Conservation (phyloP, 805 yeast genomes). For the Metschnikowia peoriensis region DNA sequence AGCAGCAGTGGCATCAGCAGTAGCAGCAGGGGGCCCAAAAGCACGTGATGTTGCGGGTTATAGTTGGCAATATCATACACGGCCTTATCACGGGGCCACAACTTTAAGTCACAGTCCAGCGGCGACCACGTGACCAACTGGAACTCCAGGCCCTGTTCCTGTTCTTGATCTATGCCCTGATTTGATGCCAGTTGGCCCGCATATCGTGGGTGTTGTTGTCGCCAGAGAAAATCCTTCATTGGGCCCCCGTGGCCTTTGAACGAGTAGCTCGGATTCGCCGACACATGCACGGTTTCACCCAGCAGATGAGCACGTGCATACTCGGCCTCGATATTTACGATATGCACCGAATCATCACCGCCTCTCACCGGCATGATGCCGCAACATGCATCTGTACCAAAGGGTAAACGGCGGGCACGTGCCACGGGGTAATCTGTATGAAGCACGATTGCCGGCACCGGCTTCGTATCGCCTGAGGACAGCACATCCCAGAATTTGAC, state of each 20-base stretch:
- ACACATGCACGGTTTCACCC: slow-evolving; percentile 26
- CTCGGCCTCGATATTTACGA: slow-evolving; percentile 48
- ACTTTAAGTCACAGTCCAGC: slow-evolving; percentile 70
- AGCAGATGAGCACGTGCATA: slow-evolving; percentile 26
- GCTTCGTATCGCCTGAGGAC: neutral
- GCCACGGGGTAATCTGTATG: slow-evolving; percentile 81
- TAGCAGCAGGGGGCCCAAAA: slow-evolving; percentile 13
- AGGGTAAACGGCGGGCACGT: slow-evolving; percentile 84
- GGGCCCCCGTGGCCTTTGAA: slow-evolving; percentile 84
- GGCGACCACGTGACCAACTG: slow-evolving; percentile 94
- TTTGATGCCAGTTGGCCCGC: slow-evolving; percentile 35
- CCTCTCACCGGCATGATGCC: slow-evolving; percentile 90
- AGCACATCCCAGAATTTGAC: slow-evolving; percentile 43
- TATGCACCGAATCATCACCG: slow-evolving; percentile 63
- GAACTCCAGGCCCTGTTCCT: slow-evolving; percentile 71
- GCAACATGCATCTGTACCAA: slow-evolving; percentile 71
- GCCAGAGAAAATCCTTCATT: slow-evolving; percentile 86
- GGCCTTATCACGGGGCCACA: slow-evolving; percentile 67
- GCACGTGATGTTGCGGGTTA: slow-evolving; percentile 32
- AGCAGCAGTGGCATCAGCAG: neutral
- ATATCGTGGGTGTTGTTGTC: slow-evolving; percentile 46
- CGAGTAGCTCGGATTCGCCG: slow-evolving; percentile 31
- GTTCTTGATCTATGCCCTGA: slow-evolving; percentile 23
- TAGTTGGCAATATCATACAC: slow-evolving; percentile 37
- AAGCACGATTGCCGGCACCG: slow-evolving; percentile 56